Percentiles rank a stretch among this genome's conserved stretches.
phyloP scores from a whole-genome alignment of 768 basidiomycete genomes.

The Leccinum variicolor region DNA sequence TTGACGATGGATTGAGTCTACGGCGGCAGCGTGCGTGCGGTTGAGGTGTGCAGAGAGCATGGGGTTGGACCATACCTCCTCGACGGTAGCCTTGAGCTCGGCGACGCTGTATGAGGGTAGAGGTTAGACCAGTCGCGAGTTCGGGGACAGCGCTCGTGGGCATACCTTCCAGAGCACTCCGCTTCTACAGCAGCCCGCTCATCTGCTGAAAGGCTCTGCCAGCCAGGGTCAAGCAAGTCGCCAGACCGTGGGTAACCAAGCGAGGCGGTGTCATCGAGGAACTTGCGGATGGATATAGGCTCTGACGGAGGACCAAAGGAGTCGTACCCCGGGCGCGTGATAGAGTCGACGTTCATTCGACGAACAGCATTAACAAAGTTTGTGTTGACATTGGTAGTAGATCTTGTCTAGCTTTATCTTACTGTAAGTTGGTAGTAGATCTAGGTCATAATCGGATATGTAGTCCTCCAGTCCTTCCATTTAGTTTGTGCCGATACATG shows the following conservation, averaged over 20 bases:
- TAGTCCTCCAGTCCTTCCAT: neutral
- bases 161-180: conserved; percentile 42
- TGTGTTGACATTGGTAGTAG: no score
- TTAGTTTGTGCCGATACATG: conserved; percentile 27
- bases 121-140: neutral
- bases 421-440: no score
- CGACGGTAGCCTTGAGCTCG: conserved; percentile 45
- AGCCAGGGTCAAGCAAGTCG: conserved; percentile 15
- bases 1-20: conserved; percentile 36
- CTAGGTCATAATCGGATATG: no score
- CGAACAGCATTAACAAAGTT: no score
- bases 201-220: conserved; percentile 24
- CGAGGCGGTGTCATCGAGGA: conserved; percentile 35
- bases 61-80: conserved; percentile 52
- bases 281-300: conserved; percentile 43
- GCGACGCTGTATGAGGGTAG: conserved; percentile 40
- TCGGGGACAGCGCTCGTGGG: neutral
- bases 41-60: conserved; percentile 53
- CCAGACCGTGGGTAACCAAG: conserved; percentile 6
- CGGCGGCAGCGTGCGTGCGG: conserved; percentile 48
- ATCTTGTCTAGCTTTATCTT: no score
- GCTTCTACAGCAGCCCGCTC: conserved; percentile 31
- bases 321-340: conserved; percentile 35
- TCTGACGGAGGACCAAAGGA: conserved; percentile 68
- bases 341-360: conserved; percentile 21